phyloP scores from a whole-genome alignment of 1,284 basidiomycete genomes.

The Sanghuangporus weigelae region DNA sequence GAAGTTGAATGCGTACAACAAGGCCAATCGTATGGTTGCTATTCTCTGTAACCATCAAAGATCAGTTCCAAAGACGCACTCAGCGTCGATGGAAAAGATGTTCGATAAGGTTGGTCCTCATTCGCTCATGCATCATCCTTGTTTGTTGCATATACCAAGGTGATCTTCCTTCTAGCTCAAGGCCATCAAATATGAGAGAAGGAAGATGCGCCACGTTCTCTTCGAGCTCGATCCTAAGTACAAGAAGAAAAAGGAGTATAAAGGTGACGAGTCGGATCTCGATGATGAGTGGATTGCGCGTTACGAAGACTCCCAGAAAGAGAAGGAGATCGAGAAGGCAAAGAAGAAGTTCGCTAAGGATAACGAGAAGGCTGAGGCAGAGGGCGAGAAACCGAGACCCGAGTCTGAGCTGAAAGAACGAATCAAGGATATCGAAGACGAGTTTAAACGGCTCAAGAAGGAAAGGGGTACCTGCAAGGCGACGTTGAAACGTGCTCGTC shows the following conservation, averaged over 20 bases:
- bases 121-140: background rate
- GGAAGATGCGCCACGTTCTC: constrained; percentile 82
- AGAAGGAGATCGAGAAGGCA: constrained; percentile 80
- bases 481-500: constrained; percentile 55
- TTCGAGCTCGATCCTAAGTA: constrained; percentile 72
- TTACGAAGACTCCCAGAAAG: constrained; percentile 77
- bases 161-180: constrained; percentile 43
- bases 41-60: constrained; percentile 98
- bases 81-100: constrained; percentile 89
- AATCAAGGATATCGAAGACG: constrained; percentile 67
- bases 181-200: constrained; percentile 87
- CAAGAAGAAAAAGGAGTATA: constrained; percentile 79
- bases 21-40: constrained; percentile 92
- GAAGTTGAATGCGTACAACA: constrained; percentile 93
- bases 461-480: constrained; percentile 81
- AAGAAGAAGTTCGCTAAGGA: constrained; percentile 88
- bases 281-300: constrained; percentile 87
- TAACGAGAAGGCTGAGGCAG: constrained; percentile 79
- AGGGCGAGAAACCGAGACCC: constrained; percentile 54
- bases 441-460: constrained; percentile 71
- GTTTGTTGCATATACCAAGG: background rate
- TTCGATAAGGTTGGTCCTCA: constrained; percentile 65
- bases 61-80: constrained; percentile 86
- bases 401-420: constrained; percentile 63
- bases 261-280: constrained; percentile 84